phyloP scores from a whole-genome alignment of 208 protist genomes.

The Novymonas esmeraldas region DNA sequence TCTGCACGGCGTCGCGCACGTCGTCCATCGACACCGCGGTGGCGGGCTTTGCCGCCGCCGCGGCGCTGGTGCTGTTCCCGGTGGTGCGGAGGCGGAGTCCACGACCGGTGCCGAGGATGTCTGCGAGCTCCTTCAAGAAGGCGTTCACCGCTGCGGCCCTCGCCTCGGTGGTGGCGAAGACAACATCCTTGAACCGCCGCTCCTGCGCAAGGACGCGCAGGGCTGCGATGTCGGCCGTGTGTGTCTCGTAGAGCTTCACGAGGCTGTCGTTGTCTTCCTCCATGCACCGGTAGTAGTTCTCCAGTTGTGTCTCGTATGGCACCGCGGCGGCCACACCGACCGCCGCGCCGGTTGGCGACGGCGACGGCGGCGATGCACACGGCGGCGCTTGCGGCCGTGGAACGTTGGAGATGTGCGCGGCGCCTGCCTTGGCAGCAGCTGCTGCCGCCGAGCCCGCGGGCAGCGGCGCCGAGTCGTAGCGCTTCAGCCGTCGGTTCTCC shows the following conservation, averaged over 20 bases:
- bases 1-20: slow-evolving; percentile 47
- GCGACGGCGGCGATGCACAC: background rate
- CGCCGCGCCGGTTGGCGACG: background rate
- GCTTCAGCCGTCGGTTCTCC: slow-evolving; percentile 32
- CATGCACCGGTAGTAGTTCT: slow-evolving; percentile 40
- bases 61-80: slow-evolving; percentile 1
- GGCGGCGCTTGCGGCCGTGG: slow-evolving; percentile 12
- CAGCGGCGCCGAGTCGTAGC: slow-evolving; percentile 35
- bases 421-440: slow-evolving; percentile 2
- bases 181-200: slow-evolving; percentile 33
- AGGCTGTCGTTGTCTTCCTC: slow-evolving; percentile 45
- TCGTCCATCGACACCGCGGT: slow-evolving; percentile 26
- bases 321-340: background rate
- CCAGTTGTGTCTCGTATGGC: slow-evolving; percentile 29
- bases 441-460: slow-evolving; percentile 12
- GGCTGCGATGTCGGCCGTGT: slow-evolving; percentile 24
- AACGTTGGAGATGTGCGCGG: slow-evolving; percentile 13
- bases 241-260: slow-evolving; percentile 26
- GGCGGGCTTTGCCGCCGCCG: background rate
- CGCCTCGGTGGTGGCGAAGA: slow-evolving; percentile 24
- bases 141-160: slow-evolving; percentile 27
- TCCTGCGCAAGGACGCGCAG: slow-evolving; percentile 33
- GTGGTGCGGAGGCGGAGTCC: slow-evolving; percentile 29
- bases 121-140: slow-evolving; percentile 38
- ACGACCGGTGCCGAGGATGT: slow-evolving; percentile 15